Evolutionary conservation across 1,284 basidiomycete species (phyloP), one percentile per base, ranked within the genome.

Genomic region (Ceratobasidium sp.): DNA sequence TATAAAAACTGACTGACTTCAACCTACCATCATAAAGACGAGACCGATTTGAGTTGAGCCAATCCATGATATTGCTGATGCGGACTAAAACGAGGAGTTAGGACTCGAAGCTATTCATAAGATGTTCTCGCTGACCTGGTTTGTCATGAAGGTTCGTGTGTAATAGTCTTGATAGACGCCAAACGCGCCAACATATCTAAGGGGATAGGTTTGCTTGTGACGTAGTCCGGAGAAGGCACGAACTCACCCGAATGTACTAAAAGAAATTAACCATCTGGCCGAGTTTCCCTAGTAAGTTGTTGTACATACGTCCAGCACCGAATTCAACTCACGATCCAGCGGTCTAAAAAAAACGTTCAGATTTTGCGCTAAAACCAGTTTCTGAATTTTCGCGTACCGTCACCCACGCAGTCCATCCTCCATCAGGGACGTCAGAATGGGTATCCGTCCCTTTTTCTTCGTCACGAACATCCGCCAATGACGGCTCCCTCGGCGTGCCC

Each of bases 161-260:
- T 75, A 75, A 38, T 75, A 75, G 42, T 75, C 73, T 40, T 75
- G 33, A 57, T 65, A 75, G 33, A 75, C 73, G 10, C 73, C 73
- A 56, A 75, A 75, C 12, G 73, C 73, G 38, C 62, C 62, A n/a
- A 65, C 46, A 28, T 73, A 73, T 40, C 70, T 73, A n/a, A 28
- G 26, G 26, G n/a, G n/a, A n/a, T n/a, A 44, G n/a, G n/a, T n/a
- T n/a, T n/a, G n/a, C n/a, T 15, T 50, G 26, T n/a, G 15, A 48
- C n/a, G n/a, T 33, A 13, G 28, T 33, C 23, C 15, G 3, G 44
- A 40, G 1, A 50, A 23, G 3, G 15, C 20, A 10, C 3, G 10
- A 4, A 73, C 59, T 40, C 40, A 75, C 62, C 73, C 73, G 40
- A 75, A 75, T 26, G 73, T 65, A 48, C 73, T 65, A 62, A 75